Base-by-base conservation (phyloP, 1,284 basidiomycete genomes). In the Rhizoctonia solani region DNA sequence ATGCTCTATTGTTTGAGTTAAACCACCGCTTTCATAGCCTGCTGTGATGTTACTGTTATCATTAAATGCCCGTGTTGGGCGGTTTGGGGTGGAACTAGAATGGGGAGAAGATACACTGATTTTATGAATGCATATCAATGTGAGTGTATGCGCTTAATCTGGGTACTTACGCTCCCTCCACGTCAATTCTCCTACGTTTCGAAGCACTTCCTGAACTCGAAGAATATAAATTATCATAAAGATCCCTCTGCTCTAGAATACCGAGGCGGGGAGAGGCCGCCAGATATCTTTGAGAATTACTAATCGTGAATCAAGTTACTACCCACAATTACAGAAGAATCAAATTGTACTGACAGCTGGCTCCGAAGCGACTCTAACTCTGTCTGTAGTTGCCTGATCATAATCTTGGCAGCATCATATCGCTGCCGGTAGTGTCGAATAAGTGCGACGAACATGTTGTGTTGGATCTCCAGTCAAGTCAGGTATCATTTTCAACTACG, bases 371-470 rank as follows among this genome's bases (percentile, higher is more conserved):
- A 47, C 27, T 13, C 41, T 5, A 74, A 68, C 46, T 78, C 75
- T 1, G 69, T 72, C 67, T 77, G 79, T 29, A 78, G 29, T 37
- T 82, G 81, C 32, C 85, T 83, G 21, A 87, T 77, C 9, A 84
- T 69, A 1, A 74, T 74, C 13, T 83, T 80, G 66, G 85, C 83
- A 72, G 86, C 83, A 30, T 81, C 75, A 70, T 82, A 80, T 68
- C 83, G 82, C 14, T 77, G 73, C 72, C 82, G 83, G 71, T 87
- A 87, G 71, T 83, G 82, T 44, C 83, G 81, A 42, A 89, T 81
- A 61, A 89, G 83, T 44, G 83, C 79, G 1, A 85, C 84, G 75
- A 91, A 81, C n/a, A 83, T 83, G 70, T 90, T 87, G 75, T 88
- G 84, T 76, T 92, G 90, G 73, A 90, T 90, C 89, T 92, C 68